Evolutionary conservation across 768 basidiomycete species (phyloP).

Genomic region (Auricularia cornea): DNA sequence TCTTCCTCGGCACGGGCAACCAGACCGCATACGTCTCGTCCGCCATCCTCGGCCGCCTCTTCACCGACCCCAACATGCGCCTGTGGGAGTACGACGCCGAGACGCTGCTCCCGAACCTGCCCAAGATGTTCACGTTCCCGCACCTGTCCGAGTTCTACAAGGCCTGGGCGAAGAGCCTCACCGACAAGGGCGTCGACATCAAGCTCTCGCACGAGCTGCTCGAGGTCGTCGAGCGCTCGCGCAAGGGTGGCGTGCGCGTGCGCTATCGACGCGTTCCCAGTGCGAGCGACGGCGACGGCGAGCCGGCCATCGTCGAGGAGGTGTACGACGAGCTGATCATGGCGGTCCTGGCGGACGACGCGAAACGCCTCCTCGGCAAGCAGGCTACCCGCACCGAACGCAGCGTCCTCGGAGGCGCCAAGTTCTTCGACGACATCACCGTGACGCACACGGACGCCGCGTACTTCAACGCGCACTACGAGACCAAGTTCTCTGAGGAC

Average conservation of each 20-base stretch:
- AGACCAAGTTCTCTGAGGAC: slow-evolving; percentile 21
- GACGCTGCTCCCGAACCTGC: slow-evolving; percentile 25
- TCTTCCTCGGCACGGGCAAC: slow-evolving; percentile 28
- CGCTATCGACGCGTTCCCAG: not conserved
- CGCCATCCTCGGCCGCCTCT: slow-evolving; percentile 27
- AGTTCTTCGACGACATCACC: slow-evolving; percentile 31
- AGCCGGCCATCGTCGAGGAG: slow-evolving; percentile 19
- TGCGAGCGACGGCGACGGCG: not conserved
- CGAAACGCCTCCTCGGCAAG: slow-evolving; percentile 33
- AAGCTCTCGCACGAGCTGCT: not conserved
- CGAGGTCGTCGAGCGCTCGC: slow-evolving; percentile 1
- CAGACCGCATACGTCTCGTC: slow-evolving; percentile 30
- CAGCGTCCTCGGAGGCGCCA: slow-evolving; percentile 34
- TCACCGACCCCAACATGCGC: slow-evolving; percentile 28
- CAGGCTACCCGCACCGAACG: slow-evolving; percentile 32
- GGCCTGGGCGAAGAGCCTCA: slow-evolving; percentile 22
- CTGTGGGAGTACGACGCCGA: slow-evolving; percentile 27
- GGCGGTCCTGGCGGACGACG: slow-evolving; percentile 36
- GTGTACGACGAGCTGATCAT: slow-evolving; percentile 38
- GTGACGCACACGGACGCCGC: slow-evolving; percentile 19
- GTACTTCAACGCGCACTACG: slow-evolving; percentile 35
- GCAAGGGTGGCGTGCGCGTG: not conserved
- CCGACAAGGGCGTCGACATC: slow-evolving; percentile 10
- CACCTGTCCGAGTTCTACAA: slow-evolving; percentile 23
- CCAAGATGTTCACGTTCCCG: slow-evolving; percentile 31